These are phyloP conservation scores for Macrophomina pseudophaseolina DNA, from an alignment of 2,329 filamentous ascomycete genomes.

Conservation along the genomic window DNA sequence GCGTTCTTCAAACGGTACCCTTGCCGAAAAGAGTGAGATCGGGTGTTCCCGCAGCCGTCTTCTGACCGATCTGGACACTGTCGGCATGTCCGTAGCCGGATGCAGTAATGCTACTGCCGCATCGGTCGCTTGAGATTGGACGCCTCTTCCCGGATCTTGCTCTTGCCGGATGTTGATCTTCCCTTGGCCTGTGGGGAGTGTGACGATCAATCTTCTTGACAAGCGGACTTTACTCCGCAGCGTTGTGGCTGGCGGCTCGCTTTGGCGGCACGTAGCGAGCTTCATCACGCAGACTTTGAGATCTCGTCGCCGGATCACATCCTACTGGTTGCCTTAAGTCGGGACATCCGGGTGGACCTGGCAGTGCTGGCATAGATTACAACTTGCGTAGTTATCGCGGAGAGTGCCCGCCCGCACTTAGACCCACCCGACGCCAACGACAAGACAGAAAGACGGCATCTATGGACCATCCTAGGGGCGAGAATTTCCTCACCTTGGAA, in stretches of 20 bases:
- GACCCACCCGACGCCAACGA: no score
- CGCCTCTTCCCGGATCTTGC: background rate
- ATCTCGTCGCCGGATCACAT: no score
- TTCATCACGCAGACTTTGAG: no score
- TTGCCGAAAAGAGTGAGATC: background rate
- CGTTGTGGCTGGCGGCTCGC: background rate
- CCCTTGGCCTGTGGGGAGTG: background rate
- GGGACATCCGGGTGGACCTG: no score
- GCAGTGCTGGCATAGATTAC: no score
- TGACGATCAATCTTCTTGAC: background rate
- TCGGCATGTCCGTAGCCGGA: background rate
- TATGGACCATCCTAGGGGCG: no score
- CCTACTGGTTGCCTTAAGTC: no score
- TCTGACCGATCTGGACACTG: background rate
- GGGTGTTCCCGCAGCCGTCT: background rate
- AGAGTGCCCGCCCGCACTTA: no score
- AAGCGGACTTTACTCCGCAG: background rate
- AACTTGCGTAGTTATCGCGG: no score
- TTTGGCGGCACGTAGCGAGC: no score
- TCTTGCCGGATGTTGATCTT: background rate
- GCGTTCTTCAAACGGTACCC: background rate
- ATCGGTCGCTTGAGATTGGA: background rate
- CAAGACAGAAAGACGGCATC: no score
- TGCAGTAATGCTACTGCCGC: background rate
- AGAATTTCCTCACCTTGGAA: no score